Percentiles rank a stretch among this genome's conserved stretches.
phyloP scores from a whole-genome alignment of 176 grass and related monocot genomes.

The Typha latifolia region DNA sequence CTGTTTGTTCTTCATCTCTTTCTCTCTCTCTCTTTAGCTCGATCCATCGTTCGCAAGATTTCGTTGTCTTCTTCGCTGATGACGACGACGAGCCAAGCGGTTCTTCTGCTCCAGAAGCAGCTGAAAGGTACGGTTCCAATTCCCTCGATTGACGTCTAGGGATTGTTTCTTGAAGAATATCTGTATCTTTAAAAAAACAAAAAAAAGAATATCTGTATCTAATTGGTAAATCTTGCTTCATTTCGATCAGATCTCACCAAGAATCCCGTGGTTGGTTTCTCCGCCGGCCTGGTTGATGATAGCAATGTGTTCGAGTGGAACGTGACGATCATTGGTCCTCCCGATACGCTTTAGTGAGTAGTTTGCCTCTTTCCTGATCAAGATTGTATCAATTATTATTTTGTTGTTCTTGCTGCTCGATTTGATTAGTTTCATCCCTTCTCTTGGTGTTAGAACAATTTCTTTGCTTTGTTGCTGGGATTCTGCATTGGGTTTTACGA shows the following conservation, averaged over 20 bases:
- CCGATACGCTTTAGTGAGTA: constrained; percentile 92
- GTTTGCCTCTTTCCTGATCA: constrained; percentile 1
- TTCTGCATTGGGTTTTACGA: too few relatives aligned
- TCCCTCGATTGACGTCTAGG: neutral
- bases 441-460: too few relatives aligned
- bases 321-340: constrained; percentile 95
- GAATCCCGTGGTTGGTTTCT: constrained; percentile 90
- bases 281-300: constrained; percentile 88
- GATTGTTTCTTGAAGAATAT: neutral
- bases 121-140: constrained; percentile 60
- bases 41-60: neutral
- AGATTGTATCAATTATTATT: constrained; percentile 10
- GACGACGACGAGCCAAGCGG: constrained; percentile 61
- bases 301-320: constrained; percentile 86
- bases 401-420: neutral
- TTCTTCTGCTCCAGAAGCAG: constrained; percentile 83
- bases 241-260: constrained; percentile 54
- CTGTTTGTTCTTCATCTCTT: too few relatives aligned
- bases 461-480: too few relatives aligned
- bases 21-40: too few relatives aligned
- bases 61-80: constrained; percentile 30
- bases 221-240: neutral
- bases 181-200: too few relatives aligned
- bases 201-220: constrained; percentile 9
- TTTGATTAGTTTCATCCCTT: too few relatives aligned